Base-by-base conservation (phyloP, 2,329 filamentous ascomycete genomes). In the Fusarium lyarnte region DNA sequence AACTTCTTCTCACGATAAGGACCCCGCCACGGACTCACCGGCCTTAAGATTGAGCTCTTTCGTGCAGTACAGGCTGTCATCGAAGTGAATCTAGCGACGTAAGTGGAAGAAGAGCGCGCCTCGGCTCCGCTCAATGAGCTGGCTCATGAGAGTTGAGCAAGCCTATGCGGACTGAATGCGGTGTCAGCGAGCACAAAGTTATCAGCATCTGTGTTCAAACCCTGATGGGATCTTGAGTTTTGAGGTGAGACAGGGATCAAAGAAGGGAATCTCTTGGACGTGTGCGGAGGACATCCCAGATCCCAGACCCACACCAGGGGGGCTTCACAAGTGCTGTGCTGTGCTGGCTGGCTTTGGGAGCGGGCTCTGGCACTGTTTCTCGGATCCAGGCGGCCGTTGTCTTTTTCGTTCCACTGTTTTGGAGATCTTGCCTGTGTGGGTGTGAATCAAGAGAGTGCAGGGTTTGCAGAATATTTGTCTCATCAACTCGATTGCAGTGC, bases 21-120 rank as follows among this genome's bases (percentile, higher is more conserved):
- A 25, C 29, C 47, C 47, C 47, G 47, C 31, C n/a, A 45, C 49
- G 39, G 58, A 25, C 35, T 55, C 27, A 35, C 59, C 53, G 59
- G 29, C 53, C 59, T 42, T 38, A 21, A 45, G 59, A 59, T 31
- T 63, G 53, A 59, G 59, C 52, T 59, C 35, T 39, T n/a, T 7
- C 35, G 9, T 38, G 27, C 52, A 39, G 35, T 57, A 39, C 53
- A 27, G 41, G 16, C n/a, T 21, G 41, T 29, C 36, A 42, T 33
- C 21, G 52, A 46, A 23, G 29, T 13, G 27, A 11, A 23, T 17
- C 35, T 38, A 25, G 42, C 7, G 10, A 41, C 39, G 8, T 35
- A 7, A 62, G 42, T 58, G 42, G 52, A n/a, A 19, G 31, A 29
- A 41, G 8, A n/a, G n/a, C 7, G 25, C 36, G 14, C 12, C 16